A percentile compares a stretch with the other conserved stretches of the same genome.
These are phyloP conservation scores for Combretum micranthum DNA, from an alignment of 345 rosid species.

Conservation along the genomic window DNA sequence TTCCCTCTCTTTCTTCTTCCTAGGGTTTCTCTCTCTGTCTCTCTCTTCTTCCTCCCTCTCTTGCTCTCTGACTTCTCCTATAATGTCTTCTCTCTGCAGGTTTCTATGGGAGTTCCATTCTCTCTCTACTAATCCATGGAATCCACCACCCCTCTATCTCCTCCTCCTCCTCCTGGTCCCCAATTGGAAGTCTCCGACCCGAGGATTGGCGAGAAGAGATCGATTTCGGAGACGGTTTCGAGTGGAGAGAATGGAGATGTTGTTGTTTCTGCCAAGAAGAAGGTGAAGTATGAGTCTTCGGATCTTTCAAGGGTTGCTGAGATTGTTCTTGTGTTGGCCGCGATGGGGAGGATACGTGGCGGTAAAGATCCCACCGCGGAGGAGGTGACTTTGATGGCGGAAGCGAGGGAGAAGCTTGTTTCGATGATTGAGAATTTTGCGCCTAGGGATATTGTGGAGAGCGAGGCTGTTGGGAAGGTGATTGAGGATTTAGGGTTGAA, in stretches of 20 bases:
- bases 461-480: constrained; percentile 50
- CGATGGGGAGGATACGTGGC: constrained; percentile 65
- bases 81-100: constrained; percentile 7
- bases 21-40: constrained; percentile 2
- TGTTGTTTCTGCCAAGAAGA: constrained; percentile 24
- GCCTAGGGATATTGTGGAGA: constrained; percentile 58
- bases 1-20: not conserved
- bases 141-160: constrained; percentile 9
- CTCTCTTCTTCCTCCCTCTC: constrained; percentile 7
- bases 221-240: constrained; percentile 23
- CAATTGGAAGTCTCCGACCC: constrained; percentile 7
- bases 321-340: constrained; percentile 73
- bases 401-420: constrained; percentile 67
- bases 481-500: constrained; percentile 83
- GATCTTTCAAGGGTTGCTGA: constrained; percentile 52
- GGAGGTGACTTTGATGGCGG: constrained; percentile 61
- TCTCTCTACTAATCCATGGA: constrained; percentile 20
- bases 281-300: constrained; percentile 16
- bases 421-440: constrained; percentile 40
- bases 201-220: not conserved
- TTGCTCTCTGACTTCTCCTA: not conserved
- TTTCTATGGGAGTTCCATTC: not conserved
- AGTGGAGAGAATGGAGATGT: constrained; percentile 13
- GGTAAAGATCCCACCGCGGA: constrained; percentile 57
- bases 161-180: not conserved